A percentile compares a stretch with the other conserved stretches of the same genome.
Conservation (phyloP, 2,329 filamentous ascomycete species). For the Aspergillaceae sp. region DNA sequence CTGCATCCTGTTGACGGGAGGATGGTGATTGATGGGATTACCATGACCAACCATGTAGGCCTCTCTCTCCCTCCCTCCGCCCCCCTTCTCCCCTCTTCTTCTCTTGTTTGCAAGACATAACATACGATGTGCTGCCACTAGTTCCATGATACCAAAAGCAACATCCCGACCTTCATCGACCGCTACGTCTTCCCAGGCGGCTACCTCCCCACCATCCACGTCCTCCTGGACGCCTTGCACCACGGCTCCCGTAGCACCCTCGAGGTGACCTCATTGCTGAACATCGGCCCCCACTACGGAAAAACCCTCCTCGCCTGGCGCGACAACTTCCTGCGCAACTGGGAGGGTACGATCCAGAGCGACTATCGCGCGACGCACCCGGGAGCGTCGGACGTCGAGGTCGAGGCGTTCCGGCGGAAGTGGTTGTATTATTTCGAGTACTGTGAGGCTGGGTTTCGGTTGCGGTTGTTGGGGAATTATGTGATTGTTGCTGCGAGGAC, state of each 20-base stretch:
- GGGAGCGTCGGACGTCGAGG: constrained; percentile 51
- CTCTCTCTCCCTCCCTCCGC: not conserved
- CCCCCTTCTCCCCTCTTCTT: too few species aligned
- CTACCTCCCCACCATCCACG: constrained; percentile 53
- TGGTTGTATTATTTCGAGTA: constrained; percentile 75
- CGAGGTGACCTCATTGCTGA: constrained; percentile 59
- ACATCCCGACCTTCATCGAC: constrained; percentile 63
- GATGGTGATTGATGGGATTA: constrained; percentile 70
- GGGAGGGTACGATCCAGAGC: constrained; percentile 50
- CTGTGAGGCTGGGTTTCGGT: constrained; percentile 64
- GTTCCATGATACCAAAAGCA: constrained; percentile 56
- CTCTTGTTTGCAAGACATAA: too few species aligned
- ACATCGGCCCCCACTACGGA: constrained; percentile 66
- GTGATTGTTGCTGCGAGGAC: constrained; percentile 59
- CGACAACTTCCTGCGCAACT: constrained; percentile 56
- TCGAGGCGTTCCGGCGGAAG: constrained; percentile 60
- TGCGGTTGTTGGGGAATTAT: constrained; percentile 63
- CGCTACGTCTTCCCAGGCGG: constrained; percentile 75
- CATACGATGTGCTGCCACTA: not conserved
- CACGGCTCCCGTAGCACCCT: constrained; percentile 53
- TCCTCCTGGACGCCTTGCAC: constrained; percentile 52
- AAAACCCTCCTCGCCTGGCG: constrained; percentile 61
- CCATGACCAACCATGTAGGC: constrained; percentile 56
- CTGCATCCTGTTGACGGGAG: constrained; percentile 55
- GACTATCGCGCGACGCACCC: constrained; percentile 52